phyloP scores from a whole-genome alignment of 257 asterid genomes.

The Plantago elongata region DNA sequence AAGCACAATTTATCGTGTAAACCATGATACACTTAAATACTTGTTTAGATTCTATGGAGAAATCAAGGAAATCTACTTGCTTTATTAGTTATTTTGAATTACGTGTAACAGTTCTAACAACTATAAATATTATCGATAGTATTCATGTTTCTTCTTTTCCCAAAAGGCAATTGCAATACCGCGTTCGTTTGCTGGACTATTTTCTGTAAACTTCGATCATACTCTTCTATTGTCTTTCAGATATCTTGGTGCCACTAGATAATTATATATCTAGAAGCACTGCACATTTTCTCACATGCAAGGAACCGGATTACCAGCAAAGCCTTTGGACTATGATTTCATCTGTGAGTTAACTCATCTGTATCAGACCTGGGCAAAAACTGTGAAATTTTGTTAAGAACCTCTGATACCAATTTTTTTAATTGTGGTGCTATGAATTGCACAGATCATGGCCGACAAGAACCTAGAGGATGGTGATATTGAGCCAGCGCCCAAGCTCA shows the following conservation, averaged over 20 bases:
- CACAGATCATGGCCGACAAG: slow-evolving; percentile 82
- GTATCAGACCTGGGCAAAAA: slow-evolving; percentile 8
- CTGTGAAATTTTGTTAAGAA: slow-evolving; percentile 7
- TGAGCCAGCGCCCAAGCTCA: slow-evolving; percentile 97
- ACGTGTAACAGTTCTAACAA: neutral
- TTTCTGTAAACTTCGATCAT: slow-evolving; percentile 16
- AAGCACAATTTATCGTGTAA: neutral
- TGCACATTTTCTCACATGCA: slow-evolving; percentile 77
- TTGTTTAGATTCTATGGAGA: neutral
- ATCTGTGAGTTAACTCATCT: slow-evolving; percentile 49
- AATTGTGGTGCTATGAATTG: slow-evolving; percentile 19
- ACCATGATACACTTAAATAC: neutral
- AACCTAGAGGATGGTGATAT: slow-evolving; percentile 93
- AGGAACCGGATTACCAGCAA: slow-evolving; percentile 96
- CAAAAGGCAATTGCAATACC: too few species aligned
- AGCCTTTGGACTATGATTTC: slow-evolving; percentile 97
- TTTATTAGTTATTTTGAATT: neutral
- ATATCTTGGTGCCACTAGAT: slow-evolving; percentile 92
- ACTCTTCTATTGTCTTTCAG: slow-evolving; percentile 33
- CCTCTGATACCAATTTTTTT: slow-evolving; percentile 5
- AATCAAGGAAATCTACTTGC: neutral
- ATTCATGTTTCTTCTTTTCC: neutral
- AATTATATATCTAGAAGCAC: slow-evolving; percentile 94
- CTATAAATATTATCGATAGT: neutral
- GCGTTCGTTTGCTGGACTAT: neutral